A percentile compares a stretch with the other conserved stretches of the same genome.
These are phyloP conservation scores for Eutrema yunnanense DNA, from an alignment of 345 rosid genomes.

Conservation along the genomic window DNA sequence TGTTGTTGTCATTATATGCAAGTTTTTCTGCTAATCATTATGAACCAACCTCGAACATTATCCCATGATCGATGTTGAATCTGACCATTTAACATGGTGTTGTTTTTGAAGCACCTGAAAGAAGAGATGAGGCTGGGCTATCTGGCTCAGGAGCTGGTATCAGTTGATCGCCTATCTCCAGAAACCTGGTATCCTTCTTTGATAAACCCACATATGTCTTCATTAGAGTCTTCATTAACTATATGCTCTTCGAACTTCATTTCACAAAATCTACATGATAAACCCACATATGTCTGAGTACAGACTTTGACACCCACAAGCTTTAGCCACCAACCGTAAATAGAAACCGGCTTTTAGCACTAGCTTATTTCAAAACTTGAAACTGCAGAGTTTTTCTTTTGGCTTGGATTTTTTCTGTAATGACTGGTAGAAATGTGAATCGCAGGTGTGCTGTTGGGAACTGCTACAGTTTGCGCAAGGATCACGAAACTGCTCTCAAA, in stretches of 20 bases:
- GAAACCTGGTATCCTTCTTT: constrained; percentile 72
- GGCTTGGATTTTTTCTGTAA: not conserved
- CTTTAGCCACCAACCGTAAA: not conserved
- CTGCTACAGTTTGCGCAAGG: constrained; percentile 83
- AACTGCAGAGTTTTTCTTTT: not conserved
- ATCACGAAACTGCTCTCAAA: constrained; percentile 86
- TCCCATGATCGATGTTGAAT: too few relatives aligned
- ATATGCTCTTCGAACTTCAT: not conserved
- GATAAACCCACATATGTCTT: too few relatives aligned
- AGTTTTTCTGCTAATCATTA: not conserved
- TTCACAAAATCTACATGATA: not conserved
- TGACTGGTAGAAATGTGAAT: constrained; percentile 10
- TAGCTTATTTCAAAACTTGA: not conserved
- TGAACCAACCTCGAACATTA: not conserved
- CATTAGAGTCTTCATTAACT: not conserved
- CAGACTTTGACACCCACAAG: not conserved
- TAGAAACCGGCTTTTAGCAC: not conserved
- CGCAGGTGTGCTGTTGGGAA: constrained; percentile 95
- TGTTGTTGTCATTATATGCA: constrained; percentile 3
- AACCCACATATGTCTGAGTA: not conserved
- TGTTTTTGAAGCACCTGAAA: constrained; percentile 67
- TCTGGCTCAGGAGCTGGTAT: constrained; percentile 72
- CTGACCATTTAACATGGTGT: too few relatives aligned
- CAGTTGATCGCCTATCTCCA: constrained; percentile 82
- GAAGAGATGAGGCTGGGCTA: constrained; percentile 87